phyloP scores from a whole-genome alignment of 345 rosid species.

The Syzygium jambos region DNA sequence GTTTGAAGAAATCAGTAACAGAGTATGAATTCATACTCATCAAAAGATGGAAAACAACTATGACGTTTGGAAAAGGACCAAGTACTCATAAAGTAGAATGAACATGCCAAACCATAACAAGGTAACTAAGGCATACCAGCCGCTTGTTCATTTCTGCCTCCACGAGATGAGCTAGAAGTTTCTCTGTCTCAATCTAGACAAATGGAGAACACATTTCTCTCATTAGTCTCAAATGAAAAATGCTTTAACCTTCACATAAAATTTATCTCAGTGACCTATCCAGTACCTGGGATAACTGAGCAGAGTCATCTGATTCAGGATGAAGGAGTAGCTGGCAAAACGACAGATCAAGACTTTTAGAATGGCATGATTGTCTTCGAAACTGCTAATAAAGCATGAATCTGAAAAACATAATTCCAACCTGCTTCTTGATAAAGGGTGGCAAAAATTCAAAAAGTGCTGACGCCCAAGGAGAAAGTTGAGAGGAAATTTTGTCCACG shows the following conservation, averaged over 20 bases:
- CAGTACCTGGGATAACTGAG: constrained; percentile 94
- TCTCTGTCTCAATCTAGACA: constrained; percentile 91
- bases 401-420: constrained; percentile 1
- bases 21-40: background rate
- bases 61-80: background rate
- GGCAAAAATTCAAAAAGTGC: constrained; percentile 92
- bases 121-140: constrained; percentile 31
- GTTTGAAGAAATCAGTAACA: background rate
- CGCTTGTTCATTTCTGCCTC: constrained; percentile 96
- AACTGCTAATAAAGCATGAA: constrained; percentile 1
- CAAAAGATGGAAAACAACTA: background rate
- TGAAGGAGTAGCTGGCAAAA: constrained; percentile 76
- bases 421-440: constrained; percentile 90
- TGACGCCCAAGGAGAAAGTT: constrained; percentile 99
- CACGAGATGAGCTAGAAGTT: constrained; percentile 96
- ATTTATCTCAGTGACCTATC: background rate
- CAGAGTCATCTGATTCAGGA: constrained; percentile 99
- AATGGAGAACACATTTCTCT: constrained; percentile 1
- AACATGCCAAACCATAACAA: background rate
- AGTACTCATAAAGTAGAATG: background rate
- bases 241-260: background rate
- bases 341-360: background rate
- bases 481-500: constrained; percentile 62
- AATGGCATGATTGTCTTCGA: background rate
- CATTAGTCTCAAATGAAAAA: background rate